Conservation (phyloP, 106 monocot species). For the Phalaenopsis aphrodite region DNA sequence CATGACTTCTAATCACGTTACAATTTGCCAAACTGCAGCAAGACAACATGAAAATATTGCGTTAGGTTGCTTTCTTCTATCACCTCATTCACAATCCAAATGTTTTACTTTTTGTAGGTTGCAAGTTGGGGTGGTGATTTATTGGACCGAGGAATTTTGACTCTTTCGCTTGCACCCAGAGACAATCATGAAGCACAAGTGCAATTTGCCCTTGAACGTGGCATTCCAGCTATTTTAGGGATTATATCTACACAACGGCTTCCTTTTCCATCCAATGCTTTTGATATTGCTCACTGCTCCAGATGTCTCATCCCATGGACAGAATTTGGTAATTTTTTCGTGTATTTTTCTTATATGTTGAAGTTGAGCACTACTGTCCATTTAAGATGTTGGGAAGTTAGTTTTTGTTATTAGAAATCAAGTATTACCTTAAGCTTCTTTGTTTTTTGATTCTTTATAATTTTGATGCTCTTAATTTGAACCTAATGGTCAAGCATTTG, state of each 20-base stretch:
- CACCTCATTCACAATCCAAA: not conserved
- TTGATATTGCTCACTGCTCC: conserved; percentile 86
- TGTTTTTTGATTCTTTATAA: not conserved
- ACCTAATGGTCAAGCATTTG: not conserved
- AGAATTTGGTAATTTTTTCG: conserved; percentile 56
- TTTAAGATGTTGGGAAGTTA: not conserved
- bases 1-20: not conserved
- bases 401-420: not conserved
- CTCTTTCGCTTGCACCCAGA: conserved; percentile 78
- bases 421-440: not conserved
- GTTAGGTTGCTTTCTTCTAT: not conserved
- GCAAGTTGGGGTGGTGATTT: conserved; percentile 89
- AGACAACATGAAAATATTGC: not conserved
- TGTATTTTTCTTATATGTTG: not conserved
- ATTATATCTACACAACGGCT: conserved; percentile 83
- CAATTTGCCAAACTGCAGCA: not conserved
- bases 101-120: conserved; percentile 29
- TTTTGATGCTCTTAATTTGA: not conserved
- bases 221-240: conserved; percentile 81
- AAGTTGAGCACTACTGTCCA: not conserved
- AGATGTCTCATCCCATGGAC: conserved; percentile 86
- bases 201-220: conserved; percentile 83
- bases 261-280: conserved; percentile 74
- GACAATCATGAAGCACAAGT: conserved; percentile 95
- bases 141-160: conserved; percentile 58